A percentile compares a stretch with the other conserved stretches of the same genome.
phyloP scores from a whole-genome alignment of 2,329 filamentous ascomycete species.

The Sclerotinia trifoliorum region DNA sequence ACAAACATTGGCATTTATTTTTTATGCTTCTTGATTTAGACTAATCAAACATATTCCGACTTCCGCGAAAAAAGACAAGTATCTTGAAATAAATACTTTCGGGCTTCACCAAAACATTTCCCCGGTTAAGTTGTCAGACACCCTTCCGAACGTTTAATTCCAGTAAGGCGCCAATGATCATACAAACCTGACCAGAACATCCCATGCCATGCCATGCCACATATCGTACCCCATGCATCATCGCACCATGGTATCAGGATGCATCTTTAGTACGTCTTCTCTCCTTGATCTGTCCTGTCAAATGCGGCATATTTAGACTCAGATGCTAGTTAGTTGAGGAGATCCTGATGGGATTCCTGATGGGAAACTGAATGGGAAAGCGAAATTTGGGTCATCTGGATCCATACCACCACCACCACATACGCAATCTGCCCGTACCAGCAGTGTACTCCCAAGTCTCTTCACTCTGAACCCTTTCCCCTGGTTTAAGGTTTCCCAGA shows the following conservation, averaged over 20 bases:
- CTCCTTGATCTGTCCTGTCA: neutral
- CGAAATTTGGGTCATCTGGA: slow-evolving; percentile 1
- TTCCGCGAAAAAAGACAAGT: slow-evolving; percentile 18
- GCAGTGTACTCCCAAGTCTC: neutral
- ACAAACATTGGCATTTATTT: slow-evolving; percentile 1
- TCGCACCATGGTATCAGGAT: slow-evolving; percentile 11
- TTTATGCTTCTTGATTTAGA: neutral
- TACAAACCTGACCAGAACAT: neutral
- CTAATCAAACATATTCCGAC: slow-evolving; percentile 11
- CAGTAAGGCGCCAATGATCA: slow-evolving; percentile 1
- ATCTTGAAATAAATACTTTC: neutral
- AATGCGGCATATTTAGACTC: neutral
- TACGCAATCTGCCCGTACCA: neutral
- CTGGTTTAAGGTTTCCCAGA: neutral
- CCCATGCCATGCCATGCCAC: neutral
- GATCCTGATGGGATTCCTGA: neutral
- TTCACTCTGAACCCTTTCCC: slow-evolving; percentile 16
- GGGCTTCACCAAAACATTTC: neutral
- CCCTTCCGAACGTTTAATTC: slow-evolving; percentile 16
- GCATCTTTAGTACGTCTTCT: slow-evolving; percentile 1
- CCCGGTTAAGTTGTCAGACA: neutral
- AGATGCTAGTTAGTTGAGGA: neutral
- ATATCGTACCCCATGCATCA: neutral
- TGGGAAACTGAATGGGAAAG: neutral
- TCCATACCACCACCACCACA: neutral